A percentile compares a stretch with the other conserved stretches of the same genome.
Conservation (phyloP, 257 asterid species). For the Solanum pinnatisectum region DNA sequence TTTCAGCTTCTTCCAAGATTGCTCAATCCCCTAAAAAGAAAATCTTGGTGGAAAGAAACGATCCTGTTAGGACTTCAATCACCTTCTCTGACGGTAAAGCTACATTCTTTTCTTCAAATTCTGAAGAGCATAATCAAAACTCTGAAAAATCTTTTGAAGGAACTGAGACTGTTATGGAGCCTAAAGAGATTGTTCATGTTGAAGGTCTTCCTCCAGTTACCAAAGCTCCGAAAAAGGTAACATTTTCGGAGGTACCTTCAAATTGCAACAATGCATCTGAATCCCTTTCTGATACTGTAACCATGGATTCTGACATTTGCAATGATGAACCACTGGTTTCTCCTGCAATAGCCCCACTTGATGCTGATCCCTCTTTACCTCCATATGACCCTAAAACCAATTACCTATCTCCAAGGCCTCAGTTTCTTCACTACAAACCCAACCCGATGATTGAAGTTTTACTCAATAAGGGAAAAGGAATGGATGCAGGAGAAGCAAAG, state of each 20-base stretch:
- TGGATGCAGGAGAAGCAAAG: slow-evolving; percentile 20
- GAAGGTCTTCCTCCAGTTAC: slow-evolving; percentile 26
- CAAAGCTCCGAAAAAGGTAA: slow-evolving; percentile 39
- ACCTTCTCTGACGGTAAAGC: slow-evolving; percentile 71
- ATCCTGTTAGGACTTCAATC: slow-evolving; percentile 62
- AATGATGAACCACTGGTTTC: slow-evolving; percentile 6
- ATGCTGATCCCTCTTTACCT: slow-evolving; percentile 66
- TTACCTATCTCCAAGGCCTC: slow-evolving; percentile 81
- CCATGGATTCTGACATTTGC: slow-evolving; percentile 15
- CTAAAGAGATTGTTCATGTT: slow-evolving; percentile 4
- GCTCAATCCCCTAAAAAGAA: slow-evolving; percentile 81
- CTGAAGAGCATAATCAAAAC: slow-evolving; percentile 13
- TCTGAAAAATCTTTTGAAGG: slow-evolving; percentile 11
- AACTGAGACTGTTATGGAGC: not conserved
- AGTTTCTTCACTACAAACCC: slow-evolving; percentile 68
- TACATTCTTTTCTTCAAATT: slow-evolving; percentile 34
- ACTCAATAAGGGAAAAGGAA: slow-evolving; percentile 27
- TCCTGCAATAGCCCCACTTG: slow-evolving; percentile 48
- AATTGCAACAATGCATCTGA: slow-evolving; percentile 13
- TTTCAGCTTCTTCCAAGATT: slow-evolving; percentile 88
- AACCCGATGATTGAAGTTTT: slow-evolving; percentile 49
- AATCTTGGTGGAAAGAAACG: slow-evolving; percentile 72
- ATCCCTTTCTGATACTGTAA: slow-evolving; percentile 13
- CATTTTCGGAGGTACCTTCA: slow-evolving; percentile 31
- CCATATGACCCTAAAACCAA: slow-evolving; percentile 84